A percentile compares a stretch with the other conserved stretches of the same genome.
These are phyloP conservation scores for Fusarium pseudocircinatum DNA, from an alignment of 2,329 filamentous ascomycete species.

Conservation along the genomic window DNA sequence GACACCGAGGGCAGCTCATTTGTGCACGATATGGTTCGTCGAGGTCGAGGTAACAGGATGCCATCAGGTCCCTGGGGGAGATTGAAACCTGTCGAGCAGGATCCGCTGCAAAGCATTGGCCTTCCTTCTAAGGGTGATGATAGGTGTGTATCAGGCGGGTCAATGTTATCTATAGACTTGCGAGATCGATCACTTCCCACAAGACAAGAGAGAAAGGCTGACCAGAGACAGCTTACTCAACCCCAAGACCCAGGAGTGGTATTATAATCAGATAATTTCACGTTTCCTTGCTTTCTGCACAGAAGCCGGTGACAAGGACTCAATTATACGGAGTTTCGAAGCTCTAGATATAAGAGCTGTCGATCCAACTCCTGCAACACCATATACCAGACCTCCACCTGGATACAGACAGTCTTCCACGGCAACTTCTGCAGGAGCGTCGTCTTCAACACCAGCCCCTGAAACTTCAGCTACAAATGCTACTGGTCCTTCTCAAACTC, in stretches of 20 bases:
- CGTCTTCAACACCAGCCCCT: background rate
- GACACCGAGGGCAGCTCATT: background rate
- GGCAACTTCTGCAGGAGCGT: background rate
- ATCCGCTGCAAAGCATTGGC: constrained; percentile 83
- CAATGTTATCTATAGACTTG: background rate
- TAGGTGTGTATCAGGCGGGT: constrained; percentile 63
- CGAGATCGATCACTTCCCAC: background rate
- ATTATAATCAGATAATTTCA: constrained; percentile 87
- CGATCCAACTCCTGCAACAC: constrained; percentile 18
- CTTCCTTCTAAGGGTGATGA: constrained; percentile 92
- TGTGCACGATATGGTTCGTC: constrained; percentile 41
- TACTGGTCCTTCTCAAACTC: background rate
- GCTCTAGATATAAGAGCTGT: constrained; percentile 57
- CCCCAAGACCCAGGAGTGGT: constrained; percentile 81
- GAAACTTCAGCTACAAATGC: background rate
- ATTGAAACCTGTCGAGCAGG: constrained; percentile 77
- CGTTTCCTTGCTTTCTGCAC: constrained; percentile 92
- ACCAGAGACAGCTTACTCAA: constrained; percentile 69
- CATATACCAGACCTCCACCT: constrained; percentile 12
- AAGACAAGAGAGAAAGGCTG: background rate
- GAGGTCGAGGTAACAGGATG: constrained; percentile 46
- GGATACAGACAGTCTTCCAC: constrained; percentile 3
- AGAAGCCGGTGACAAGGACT: constrained; percentile 73
- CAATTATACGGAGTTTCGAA: constrained; percentile 79
- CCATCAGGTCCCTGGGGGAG: constrained; percentile 71